Conservation (phyloP, 2,329 filamentous ascomycete genomes). For the Alternaria metachromatica region DNA sequence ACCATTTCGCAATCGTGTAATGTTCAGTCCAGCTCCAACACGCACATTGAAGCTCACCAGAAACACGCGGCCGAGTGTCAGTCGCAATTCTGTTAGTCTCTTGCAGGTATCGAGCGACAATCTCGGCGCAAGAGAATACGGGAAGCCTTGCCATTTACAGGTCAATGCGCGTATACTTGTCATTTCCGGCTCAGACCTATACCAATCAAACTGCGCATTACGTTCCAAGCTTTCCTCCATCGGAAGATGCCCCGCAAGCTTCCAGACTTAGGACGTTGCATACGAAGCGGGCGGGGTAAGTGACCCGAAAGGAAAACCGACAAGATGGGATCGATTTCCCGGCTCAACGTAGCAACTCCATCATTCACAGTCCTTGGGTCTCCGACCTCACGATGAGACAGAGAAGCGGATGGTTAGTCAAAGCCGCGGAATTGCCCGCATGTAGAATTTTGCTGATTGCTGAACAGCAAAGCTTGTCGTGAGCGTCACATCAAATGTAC, state of each 20-base stretch:
- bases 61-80: background rate
- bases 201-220: background rate
- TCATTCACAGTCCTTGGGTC: background rate
- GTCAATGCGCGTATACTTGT: background rate
- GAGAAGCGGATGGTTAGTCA: slow-evolving; percentile 37
- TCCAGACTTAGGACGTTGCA: background rate
- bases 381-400: slow-evolving; percentile 28
- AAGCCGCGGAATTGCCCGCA: background rate
- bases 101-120: background rate
- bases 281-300: background rate
- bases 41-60: background rate
- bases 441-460: slow-evolving; percentile 16
- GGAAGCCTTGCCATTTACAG: background rate
- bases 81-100: background rate
- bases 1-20: slow-evolving; percentile 62
- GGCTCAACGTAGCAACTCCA: slow-evolving; percentile 3
- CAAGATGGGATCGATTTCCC: slow-evolving; percentile 13
- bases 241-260: background rate
- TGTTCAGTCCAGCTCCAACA: background rate
- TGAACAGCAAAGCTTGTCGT: slow-evolving; percentile 36
- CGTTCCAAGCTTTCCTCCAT: background rate
- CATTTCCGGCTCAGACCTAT: background rate
- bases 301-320: background rate
- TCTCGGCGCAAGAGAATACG: background rate
- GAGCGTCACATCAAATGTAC: slow-evolving; percentile 44